Conservation (phyloP, 2,329 filamentous ascomycete genomes). For the Pestalotiopsis sp. region DNA sequence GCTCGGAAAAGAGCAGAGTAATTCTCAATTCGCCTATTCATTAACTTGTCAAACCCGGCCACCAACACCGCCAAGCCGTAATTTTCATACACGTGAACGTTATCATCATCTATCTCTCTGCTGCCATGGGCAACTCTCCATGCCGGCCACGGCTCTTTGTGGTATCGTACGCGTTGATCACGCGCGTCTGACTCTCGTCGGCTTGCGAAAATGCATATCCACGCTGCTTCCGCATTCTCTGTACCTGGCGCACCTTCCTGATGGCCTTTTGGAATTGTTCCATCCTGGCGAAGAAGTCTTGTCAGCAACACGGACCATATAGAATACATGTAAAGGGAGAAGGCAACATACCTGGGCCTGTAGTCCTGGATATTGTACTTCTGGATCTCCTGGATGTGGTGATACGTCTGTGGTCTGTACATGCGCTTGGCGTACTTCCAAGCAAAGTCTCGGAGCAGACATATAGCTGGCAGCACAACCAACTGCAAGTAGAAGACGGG, state of each 20-base stretch:
- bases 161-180: slow-evolving; percentile 97
- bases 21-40: slow-evolving; percentile 6
- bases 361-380: slow-evolving; percentile 99
- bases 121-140: slow-evolving; percentile 78
- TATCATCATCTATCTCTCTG: slow-evolving; percentile 17
- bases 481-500: slow-evolving; percentile 92
- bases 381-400: slow-evolving; percentile 99
- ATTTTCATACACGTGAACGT: slow-evolving; percentile 8
- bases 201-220: slow-evolving; percentile 98
- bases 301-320: slow-evolving; percentile 24
- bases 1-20: background rate
- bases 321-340: background rate
- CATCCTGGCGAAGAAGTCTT: slow-evolving; percentile 65
- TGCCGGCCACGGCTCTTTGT: slow-evolving; percentile 89
- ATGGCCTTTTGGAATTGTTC: slow-evolving; percentile 99
- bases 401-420: slow-evolving; percentile 94
- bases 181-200: slow-evolving; percentile 92
- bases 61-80: background rate
- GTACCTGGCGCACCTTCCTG: slow-evolving; percentile 95
- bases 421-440: slow-evolving; percentile 99
- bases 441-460: slow-evolving; percentile 83
- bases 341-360: slow-evolving; percentile 75
- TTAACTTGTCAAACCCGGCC: background rate
- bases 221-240: slow-evolving; percentile 98
- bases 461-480: slow-evolving; percentile 78